Base-by-base conservation (phyloP, 495 filamentous ascomycete genomes). In the Daldinia grandis region DNA sequence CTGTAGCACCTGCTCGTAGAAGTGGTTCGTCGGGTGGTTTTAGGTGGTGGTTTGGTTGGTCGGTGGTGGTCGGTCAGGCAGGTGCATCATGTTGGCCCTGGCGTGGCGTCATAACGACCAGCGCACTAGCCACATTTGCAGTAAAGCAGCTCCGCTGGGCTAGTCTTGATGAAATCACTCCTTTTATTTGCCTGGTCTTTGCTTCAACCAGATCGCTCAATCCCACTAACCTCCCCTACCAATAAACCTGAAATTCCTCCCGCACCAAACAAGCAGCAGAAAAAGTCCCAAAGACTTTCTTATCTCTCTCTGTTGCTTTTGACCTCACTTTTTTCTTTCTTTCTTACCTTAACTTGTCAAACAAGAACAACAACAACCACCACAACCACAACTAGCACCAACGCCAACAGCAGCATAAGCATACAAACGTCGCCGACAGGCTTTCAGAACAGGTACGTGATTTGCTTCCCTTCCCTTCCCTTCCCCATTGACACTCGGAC, bases 121-220 rank as follows among this genome's bases (percentile, higher is more conserved):
- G 14, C 19, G 54, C 59, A 64, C 63, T 67, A 71, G 68, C 68
- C 68, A 71, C 63, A 67, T 70, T 65, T 54, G 47, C 57, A 42
- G 66, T 62, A 63, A 31, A 54, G 66, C n/a, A 59, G 53, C 37
- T 57, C 28, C 25, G 58, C 40, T 56, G 27, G 61, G 55, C 33
- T 63, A 66, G 56, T 66, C 30, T 66, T 67, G 69, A 72, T 72
- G 69, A 68, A 72, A 72, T 72, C 69, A 72, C 64, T 72, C 66
- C 53, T 56, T 56, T 56, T 56, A 56, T 56, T 53, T 56, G 28
- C 28, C 50, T 62, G 53, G 62, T 27, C 38, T 62, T 40, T 71
- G 60, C 67, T 69, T 71, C 60, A 64, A 47, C 67, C 60, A 68
- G 64, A 73, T 73, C 70, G 54, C 25, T 73, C 70, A 59, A 69